Evolutionary conservation across 2,329 filamentous ascomycete species (phyloP), one percentile per base, ranked within the genome.

Genomic region (Sarocladium oryzae): DNA sequence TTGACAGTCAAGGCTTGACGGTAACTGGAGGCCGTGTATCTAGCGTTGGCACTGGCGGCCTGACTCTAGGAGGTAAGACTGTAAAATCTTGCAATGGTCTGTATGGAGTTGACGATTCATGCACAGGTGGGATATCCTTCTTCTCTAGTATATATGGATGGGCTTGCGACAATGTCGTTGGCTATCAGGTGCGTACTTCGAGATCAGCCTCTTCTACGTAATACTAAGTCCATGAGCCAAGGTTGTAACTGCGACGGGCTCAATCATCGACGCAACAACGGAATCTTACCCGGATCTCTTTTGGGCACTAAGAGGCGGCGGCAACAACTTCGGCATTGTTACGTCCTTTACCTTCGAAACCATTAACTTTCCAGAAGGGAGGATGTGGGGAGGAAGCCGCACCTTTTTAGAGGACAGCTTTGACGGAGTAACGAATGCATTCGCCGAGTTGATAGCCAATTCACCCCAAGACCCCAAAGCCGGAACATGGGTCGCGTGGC

Each of bases 281-380:
- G 60, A 63, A 2, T 56, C 72, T 18, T 68, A 81, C 28, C 52
- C 67, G 0, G 78, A 82, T 51, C 66, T 84, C 1, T 82, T 76
- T 63, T 82, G 77, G 75, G 80, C 78, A 2, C 66, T 82, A 1
- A 67, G 70, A 33, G 77, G 78, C 16, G 77, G 79, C 1, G 76
- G 78, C 2, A 77, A 76, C 30, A 81, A 74, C 43, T 82, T 78
- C 55, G 79, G 73, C n/a, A 67, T 83, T 3, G 75, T 82, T 4
- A 67, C 72, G 9, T 74, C 73, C 9, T 70, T 82, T 60, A 66
- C 71, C 20, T 58, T 76, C 13, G 61, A 61, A 11, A 69, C 69
- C 65, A 68, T 41, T 2, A 36, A 49, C 13, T 37, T 51, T 15
- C 55, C 54, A 1, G 51, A 60, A 7, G 62, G 60, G 11, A n/a